Base-by-base conservation (phyloP, 495 filamentous ascomycete genomes). In the Gamarada debralockiae region DNA sequence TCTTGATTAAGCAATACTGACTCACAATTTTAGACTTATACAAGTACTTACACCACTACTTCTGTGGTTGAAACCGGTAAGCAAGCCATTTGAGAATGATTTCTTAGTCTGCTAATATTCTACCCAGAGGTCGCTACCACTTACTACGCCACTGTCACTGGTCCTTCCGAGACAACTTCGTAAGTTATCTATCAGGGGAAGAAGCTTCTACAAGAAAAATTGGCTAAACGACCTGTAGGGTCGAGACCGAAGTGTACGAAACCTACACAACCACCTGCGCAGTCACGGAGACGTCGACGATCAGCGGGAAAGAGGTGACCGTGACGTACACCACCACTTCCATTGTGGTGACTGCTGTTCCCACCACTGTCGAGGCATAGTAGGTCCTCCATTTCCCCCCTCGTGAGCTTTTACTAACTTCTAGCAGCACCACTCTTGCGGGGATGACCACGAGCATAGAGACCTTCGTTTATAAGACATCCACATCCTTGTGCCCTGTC, bases 401-500 rank as follows among this genome's bases (percentile, higher is more conserved):
- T 12, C 22, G 10, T 52, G 23, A 38, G 17, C 23, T 36, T 17
- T 20, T 31, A n/a, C 49, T 45, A 21, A 33, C 45, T 33, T 3
- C 3, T 8, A 13, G 34, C 29, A 27, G 38, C 24, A 48, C 45
- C 18, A 55, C 52, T 27, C 27, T 55, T 25, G 24, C 40, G 5
- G 15, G 22, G 0, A 31, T 25, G 13, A 61, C 49, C 1, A 55
- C 22, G 6, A 29, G 20, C 9, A 27, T 53, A 13, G 57, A 36
- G 14, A 52, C 53, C 12, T 31, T 24, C 15, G 52, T 47, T 14
- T 52, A 56, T 17, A 6, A 24, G 12, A 57, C 48, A 23, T 42
- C 27, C 12, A 63, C 53, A 2, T 50, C 31, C 0, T 24, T 38
- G 14, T 54, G 40, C 25, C 50, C 58, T 18, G 34, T 55, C 24